A percentile compares a stretch with the other conserved stretches of the same genome.
Conservation (phyloP, 2,329 filamentous ascomycete species). For the Corynespora cassiicola region DNA sequence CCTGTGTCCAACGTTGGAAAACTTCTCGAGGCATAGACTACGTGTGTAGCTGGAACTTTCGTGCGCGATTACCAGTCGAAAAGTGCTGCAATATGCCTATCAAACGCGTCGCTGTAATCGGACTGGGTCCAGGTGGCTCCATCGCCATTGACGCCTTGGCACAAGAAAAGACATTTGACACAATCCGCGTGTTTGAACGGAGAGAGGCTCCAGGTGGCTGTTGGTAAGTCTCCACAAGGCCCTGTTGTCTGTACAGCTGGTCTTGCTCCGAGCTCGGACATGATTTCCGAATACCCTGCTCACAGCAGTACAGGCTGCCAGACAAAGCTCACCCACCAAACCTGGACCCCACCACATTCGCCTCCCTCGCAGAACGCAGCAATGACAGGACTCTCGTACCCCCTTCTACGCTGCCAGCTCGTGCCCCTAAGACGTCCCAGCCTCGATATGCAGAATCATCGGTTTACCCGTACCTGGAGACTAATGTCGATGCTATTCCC, state of each 20-base stretch:
- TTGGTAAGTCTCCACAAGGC: slow-evolving; percentile 60
- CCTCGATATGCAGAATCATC: slow-evolving; percentile 34
- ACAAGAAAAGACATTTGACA: slow-evolving; percentile 65
- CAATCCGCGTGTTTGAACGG: slow-evolving; percentile 68
- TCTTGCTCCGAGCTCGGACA: slow-evolving; percentile 3
- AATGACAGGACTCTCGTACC: slow-evolving; percentile 23
- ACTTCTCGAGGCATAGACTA: too few species aligned
- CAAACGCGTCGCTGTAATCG: slow-evolving; percentile 63
- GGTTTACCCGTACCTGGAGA: slow-evolving; percentile 69
- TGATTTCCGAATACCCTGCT: slow-evolving; percentile 1
- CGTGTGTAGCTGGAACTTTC: too few species aligned
- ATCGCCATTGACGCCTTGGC: slow-evolving; percentile 67
- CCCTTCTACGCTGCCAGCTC: slow-evolving; percentile 25
- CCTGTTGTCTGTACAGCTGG: background rate
- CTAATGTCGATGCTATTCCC: slow-evolving; percentile 64
- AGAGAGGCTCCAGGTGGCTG: slow-evolving; percentile 66
- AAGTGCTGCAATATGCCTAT: slow-evolving; percentile 20
- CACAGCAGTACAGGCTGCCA: slow-evolving; percentile 23
- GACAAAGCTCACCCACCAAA: slow-evolving; percentile 25
- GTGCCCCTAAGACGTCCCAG: slow-evolving; percentile 18
- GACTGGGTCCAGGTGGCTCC: slow-evolving; percentile 65
- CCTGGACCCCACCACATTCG: slow-evolving; percentile 24
- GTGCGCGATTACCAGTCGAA: slow-evolving; percentile 8
- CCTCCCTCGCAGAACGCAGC: slow-evolving; percentile 22
- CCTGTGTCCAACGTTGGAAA: too few species aligned